phyloP scores from a whole-genome alignment of 208 protist species.

The Hexamita inflata region DNA sequence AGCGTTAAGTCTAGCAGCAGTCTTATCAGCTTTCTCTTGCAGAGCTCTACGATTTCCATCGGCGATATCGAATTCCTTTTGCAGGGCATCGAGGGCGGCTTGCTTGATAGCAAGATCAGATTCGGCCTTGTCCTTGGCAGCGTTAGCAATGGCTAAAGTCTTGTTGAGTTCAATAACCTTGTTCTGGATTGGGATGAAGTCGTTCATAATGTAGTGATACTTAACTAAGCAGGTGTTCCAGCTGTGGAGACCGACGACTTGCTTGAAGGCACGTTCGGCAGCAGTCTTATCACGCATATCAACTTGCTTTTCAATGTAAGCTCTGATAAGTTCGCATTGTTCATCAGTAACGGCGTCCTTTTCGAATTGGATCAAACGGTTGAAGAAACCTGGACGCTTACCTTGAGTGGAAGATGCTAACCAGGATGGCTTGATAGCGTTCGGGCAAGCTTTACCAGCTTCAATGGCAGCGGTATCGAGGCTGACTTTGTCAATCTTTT shows the following conservation, averaged over 20 bases:
- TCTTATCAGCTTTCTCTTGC: slow-evolving; percentile 76
- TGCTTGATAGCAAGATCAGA: slow-evolving; percentile 72
- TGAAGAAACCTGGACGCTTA: slow-evolving; percentile 48
- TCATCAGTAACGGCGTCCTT: slow-evolving; percentile 89
- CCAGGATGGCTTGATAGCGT: slow-evolving; percentile 43
- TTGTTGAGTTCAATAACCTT: slow-evolving; percentile 44
- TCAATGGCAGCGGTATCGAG: slow-evolving; percentile 48
- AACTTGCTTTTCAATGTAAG: slow-evolving; percentile 77
- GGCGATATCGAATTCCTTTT: slow-evolving; percentile 67
- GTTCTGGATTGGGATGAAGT: slow-evolving; percentile 81
- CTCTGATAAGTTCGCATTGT: slow-evolving; percentile 82
- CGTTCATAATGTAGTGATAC: slow-evolving; percentile 85
- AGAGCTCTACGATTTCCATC: slow-evolving; percentile 80
- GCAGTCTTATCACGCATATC: slow-evolving; percentile 65
- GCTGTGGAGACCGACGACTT: slow-evolving; percentile 65
- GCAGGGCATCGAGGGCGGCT: slow-evolving; percentile 70
- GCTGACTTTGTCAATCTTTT: slow-evolving; percentile 13
- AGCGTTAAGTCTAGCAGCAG: slow-evolving; percentile 78
- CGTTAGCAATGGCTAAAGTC: slow-evolving; percentile 27
- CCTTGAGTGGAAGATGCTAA: slow-evolving; percentile 45
- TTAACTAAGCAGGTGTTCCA: slow-evolving; percentile 83
- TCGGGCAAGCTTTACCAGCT: no score
- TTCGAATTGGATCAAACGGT: slow-evolving; percentile 46
- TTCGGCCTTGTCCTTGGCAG: slow-evolving; percentile 70
- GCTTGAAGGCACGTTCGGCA: slow-evolving; percentile 56